Evolutionary conservation across 2,329 filamentous ascomycete species (phyloP), one percentile per base, ranked within the genome.

Genomic region (Botryosphaeria agaves): DNA sequence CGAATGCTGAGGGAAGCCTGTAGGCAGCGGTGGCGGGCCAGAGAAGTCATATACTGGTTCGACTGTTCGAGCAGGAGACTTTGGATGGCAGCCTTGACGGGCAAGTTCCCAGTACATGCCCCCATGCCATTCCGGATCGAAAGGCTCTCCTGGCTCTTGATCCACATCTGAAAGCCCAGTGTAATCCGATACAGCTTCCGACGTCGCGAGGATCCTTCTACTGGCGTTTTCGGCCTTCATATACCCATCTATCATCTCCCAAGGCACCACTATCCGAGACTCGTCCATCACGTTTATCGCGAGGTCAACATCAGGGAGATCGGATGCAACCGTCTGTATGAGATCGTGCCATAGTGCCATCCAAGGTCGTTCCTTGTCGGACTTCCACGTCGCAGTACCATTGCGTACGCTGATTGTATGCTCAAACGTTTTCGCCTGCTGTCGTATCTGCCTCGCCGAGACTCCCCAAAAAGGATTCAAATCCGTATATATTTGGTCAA

Each of bases 401-500:
- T 58, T 51, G 5, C 59, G 45, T 2, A 63, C 46, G 3, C 42
- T 49, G 31, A 64, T 53, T 3, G 47, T 41, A 26, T 55, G 44
- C 4, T 49, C 39, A 26, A 52, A 51, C 9, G 48, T 46, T 23
- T 44, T 47, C 3, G 59, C 55, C 32, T 56, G 50, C 28, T 49
- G 46, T 3, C 57, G 54, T 16, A 65, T 53, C 16, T 53, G 42
- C 23, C 43, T 43, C 3, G 62, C 47, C 3, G 51, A 36, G 1
- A 64, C 33, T 5, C 51, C 60, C 62, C 63, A 66, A 37, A 62
- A 65, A 1, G 62, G 61, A 17, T 44, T 49, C 16, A 65, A 30
- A 32, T 66, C 62, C 33, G 59, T 42, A 40, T 66, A 62, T 7
- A 66, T 61, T 34, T 59, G 59, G 34, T 66, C 61, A 38, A 62